Percentiles rank a stretch among this genome's conserved stretches.
These are phyloP conservation scores for Rhododendron ovatum DNA, from an alignment of 148 eudicot species.

Conservation along the genomic window DNA sequence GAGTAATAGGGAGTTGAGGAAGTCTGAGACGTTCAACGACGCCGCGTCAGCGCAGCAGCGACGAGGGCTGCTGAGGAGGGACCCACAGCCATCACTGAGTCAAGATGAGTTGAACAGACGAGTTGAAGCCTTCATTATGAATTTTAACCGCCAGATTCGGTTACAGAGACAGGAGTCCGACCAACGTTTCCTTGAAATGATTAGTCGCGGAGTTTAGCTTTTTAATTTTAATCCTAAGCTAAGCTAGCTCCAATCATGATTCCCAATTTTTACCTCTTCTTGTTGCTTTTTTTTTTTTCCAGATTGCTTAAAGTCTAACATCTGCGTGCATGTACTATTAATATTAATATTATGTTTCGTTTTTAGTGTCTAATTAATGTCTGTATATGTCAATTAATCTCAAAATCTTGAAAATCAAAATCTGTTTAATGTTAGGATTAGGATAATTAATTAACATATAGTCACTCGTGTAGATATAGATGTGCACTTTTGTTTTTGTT, in stretches of 20 bases:
- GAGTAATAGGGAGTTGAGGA: constrained; percentile 39
- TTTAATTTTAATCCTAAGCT: neutral
- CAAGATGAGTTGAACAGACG: constrained; percentile 49
- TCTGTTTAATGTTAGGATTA: neutral
- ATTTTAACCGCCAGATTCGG: constrained; percentile 40
- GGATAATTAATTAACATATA: too few species aligned
- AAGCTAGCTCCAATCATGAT: neutral
- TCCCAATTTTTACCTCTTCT: neutral
- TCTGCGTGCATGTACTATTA: neutral
- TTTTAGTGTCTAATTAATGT: neutral
- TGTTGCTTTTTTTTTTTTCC: neutral
- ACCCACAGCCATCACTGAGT: constrained; percentile 30
- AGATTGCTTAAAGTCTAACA: neutral
- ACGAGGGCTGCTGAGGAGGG: constrained; percentile 28
- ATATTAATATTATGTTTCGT: neutral
- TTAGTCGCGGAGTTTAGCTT: constrained; percentile 34
- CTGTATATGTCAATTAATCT: neutral
- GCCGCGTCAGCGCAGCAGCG: constrained; percentile 19
- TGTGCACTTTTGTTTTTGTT: neutral
- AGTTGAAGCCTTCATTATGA: constrained; percentile 55
- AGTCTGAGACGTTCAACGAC: constrained; percentile 49
- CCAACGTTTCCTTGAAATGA: constrained; percentile 47
- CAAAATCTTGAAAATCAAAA: neutral
- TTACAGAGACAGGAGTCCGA: constrained; percentile 67
- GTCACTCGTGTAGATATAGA: neutral